Evolutionary conservation across 2,329 filamentous ascomycete species (phyloP).

Genomic region (Cercospora canescens): DNA sequence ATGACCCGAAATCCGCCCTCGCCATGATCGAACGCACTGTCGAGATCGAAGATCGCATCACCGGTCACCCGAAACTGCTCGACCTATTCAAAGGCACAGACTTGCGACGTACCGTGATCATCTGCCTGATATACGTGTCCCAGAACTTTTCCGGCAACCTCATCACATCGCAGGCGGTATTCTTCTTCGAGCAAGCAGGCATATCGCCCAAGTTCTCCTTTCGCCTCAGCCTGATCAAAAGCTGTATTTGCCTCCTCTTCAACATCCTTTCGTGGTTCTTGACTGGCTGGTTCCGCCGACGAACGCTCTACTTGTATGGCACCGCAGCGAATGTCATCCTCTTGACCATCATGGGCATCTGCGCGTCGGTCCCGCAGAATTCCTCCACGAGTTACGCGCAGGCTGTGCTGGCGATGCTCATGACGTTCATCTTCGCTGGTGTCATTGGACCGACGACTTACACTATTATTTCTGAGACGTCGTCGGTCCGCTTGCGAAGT

Average conservation of each 20-base stretch:
- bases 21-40: slow-evolving; percentile 29
- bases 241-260: slow-evolving; percentile 22
- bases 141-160: slow-evolving; percentile 61
- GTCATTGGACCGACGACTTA: slow-evolving; percentile 30
- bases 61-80: slow-evolving; percentile 29
- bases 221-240: slow-evolving; percentile 37
- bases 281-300: slow-evolving; percentile 39
- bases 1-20: slow-evolving; percentile 21
- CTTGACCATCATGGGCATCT: slow-evolving; percentile 29
- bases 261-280: slow-evolving; percentile 33
- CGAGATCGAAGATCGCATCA: slow-evolving; percentile 32
- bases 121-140: slow-evolving; percentile 45
- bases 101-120: slow-evolving; percentile 38
- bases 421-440: slow-evolving; percentile 38
- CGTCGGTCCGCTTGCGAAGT: slow-evolving; percentile 30
- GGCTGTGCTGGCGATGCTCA: slow-evolving; percentile 53
- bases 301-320: slow-evolving; percentile 39
- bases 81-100: slow-evolving; percentile 40
- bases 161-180: slow-evolving; percentile 57
- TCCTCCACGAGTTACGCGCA: slow-evolving; percentile 38
- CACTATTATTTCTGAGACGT: slow-evolving; percentile 31
- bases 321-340: slow-evolving; percentile 36
- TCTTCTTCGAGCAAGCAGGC: slow-evolving; percentile 46
- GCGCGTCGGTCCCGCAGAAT: slow-evolving; percentile 18
- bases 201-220: slow-evolving; percentile 36